phyloP scores from a whole-genome alignment of 139 green algal genomes.

The Picochlorum sp. region DNA sequence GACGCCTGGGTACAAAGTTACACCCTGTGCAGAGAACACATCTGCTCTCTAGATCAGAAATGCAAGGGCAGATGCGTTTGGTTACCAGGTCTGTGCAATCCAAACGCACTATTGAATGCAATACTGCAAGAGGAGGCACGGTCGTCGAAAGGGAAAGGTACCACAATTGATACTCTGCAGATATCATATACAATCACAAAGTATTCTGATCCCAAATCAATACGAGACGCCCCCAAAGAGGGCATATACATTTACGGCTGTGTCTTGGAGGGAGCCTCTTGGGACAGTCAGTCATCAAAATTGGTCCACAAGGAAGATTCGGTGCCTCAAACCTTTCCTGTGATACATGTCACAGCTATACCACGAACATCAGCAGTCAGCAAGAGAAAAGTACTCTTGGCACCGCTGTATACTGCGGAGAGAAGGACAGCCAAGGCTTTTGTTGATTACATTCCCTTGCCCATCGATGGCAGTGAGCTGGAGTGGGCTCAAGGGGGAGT shows the following conservation, averaged over 20 bases:
- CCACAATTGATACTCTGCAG: slow-evolving; percentile 85
- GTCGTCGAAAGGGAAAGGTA: slow-evolving; percentile 84
- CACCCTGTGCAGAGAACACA: too few relatives aligned
- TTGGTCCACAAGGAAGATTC: too few relatives aligned
- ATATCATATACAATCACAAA: slow-evolving; percentile 83
- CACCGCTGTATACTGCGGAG: slow-evolving; percentile 77
- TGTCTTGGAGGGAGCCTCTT: slow-evolving; percentile 88
- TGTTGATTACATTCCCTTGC: slow-evolving; percentile 77
- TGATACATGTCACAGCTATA: slow-evolving; percentile 42
- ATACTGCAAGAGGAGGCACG: slow-evolving; percentile 89
- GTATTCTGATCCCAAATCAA: slow-evolving; percentile 55
- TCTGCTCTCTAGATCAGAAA: background rate
- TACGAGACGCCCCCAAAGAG: slow-evolving; percentile 72
- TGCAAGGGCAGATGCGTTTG: slow-evolving; percentile 84
- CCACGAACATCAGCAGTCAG: slow-evolving; percentile 55
- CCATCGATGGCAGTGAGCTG: slow-evolving; percentile 64
- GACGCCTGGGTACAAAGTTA: too few relatives aligned
- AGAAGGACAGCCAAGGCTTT: slow-evolving; percentile 75
- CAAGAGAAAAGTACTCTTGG: slow-evolving; percentile 57
- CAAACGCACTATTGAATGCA: slow-evolving; percentile 82
- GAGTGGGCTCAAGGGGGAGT: slow-evolving; percentile 86
- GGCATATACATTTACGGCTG: slow-evolving; percentile 91
- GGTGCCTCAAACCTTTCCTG: slow-evolving; percentile 66
- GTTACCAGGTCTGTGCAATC: slow-evolving; percentile 96
- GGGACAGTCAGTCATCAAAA: slow-evolving; percentile 26